These are phyloP conservation scores for Fusarium armeniacum DNA, from an alignment of 2,329 filamentous ascomycete genomes.

Conservation along the genomic window DNA sequence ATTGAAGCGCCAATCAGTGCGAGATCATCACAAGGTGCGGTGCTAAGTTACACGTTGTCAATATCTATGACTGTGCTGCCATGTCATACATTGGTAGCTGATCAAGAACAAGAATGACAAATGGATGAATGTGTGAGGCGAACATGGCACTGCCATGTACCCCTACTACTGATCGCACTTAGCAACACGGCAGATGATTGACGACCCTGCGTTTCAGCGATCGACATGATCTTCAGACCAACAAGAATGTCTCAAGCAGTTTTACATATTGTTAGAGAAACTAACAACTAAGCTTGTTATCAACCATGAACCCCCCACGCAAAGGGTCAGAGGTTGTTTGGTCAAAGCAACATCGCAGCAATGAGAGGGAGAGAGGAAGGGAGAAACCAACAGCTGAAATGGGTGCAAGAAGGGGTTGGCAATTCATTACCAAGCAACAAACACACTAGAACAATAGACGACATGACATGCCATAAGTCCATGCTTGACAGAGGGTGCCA, in stretches of 20 bases:
- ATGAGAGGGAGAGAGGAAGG: not conserved
- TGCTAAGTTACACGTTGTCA: slow-evolving; percentile 11
- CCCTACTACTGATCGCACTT: not conserved
- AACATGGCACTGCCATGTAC: not conserved
- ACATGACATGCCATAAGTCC: not conserved
- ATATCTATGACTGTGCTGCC: slow-evolving; percentile 1
- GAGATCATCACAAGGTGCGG: not conserved
- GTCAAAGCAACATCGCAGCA: slow-evolving; percentile 11
- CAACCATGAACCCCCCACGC: slow-evolving; percentile 8
- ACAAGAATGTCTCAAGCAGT: not conserved
- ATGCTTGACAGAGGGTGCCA: not conserved
- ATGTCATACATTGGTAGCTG: slow-evolving; percentile 4
- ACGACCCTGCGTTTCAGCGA: slow-evolving; percentile 1
- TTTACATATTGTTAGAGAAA: not conserved
- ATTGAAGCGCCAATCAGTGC: slow-evolving; percentile 3
- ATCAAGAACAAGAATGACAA: not conserved
- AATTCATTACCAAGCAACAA: not conserved
- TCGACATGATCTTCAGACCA: slow-evolving; percentile 19
- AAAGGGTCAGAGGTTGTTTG: slow-evolving; percentile 10
- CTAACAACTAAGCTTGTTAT: not conserved
- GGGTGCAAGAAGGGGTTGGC: not conserved
- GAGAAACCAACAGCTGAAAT: not conserved
- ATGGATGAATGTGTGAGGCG: slow-evolving; percentile 3
- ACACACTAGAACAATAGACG: not conserved
- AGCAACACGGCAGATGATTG: slow-evolving; percentile 8